Evolutionary conservation across 2,329 filamentous ascomycete genomes (phyloP).

Genomic region (Talaromyces sp.): DNA sequence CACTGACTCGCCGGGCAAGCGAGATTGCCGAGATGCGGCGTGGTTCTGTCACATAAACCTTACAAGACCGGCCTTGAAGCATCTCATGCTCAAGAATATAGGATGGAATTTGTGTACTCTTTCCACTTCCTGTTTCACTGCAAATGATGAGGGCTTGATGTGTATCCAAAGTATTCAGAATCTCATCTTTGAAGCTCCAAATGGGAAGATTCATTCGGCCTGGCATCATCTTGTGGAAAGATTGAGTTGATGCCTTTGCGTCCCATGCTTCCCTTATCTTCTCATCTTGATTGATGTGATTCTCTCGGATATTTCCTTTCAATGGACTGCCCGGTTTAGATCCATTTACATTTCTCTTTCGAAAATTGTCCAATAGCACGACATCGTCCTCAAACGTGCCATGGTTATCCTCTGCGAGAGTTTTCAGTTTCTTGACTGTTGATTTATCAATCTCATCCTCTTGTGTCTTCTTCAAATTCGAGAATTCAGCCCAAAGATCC

Average conservation of each 20-base stretch:
- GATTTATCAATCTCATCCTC: conserved; percentile 71
- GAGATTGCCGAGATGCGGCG: conserved; percentile 96
- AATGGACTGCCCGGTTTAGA: conserved; percentile 31
- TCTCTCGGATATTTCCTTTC: conserved; percentile 26
- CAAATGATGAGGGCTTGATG: conserved; percentile 91
- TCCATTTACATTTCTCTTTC: conserved; percentile 49
- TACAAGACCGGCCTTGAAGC: conserved; percentile 76
- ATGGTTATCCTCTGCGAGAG: conserved; percentile 39
- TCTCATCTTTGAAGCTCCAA: conserved; percentile 78
- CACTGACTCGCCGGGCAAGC: conserved; percentile 86
- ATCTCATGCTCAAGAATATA: conserved; percentile 91
- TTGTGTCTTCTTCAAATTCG: conserved; percentile 69
- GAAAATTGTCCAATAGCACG: conserved; percentile 75
- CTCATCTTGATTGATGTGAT: conserved; percentile 34
- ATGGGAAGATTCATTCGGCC: conserved; percentile 83
- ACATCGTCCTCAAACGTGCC: conserved; percentile 68
- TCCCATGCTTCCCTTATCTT: conserved; percentile 55
- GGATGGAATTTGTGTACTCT: conserved; percentile 95
- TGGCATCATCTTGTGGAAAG: conserved; percentile 78
- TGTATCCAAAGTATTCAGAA: conserved; percentile 73
- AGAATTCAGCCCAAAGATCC: conserved; percentile 81
- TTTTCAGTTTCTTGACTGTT: conserved; percentile 65
- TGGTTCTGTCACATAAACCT: conserved; percentile 94
- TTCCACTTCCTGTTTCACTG: conserved; percentile 94
- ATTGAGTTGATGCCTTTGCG: conserved; percentile 51